Conservation (phyloP, 2,329 filamentous ascomycete species). For the Alternaria gansuensis region DNA sequence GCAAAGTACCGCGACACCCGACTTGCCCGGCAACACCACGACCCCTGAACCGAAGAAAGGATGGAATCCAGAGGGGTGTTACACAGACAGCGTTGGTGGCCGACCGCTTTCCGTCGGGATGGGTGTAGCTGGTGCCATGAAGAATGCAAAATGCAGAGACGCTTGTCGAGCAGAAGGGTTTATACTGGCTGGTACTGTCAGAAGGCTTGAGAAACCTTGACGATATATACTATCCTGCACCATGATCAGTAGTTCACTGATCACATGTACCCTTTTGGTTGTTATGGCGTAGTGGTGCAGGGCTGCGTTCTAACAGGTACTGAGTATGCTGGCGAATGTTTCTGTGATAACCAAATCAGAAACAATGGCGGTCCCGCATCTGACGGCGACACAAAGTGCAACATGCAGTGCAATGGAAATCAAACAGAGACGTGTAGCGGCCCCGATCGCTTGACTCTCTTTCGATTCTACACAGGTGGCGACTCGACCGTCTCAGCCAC, state of each 20-base stretch:
- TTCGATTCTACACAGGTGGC: conserved; percentile 30
- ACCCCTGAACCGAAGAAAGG: conserved; percentile 26
- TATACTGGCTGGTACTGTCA: conserved; percentile 27
- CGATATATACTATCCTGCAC: no score
- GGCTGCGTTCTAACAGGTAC: conserved; percentile 28
- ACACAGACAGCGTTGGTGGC: conserved; percentile 29
- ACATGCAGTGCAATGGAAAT: conserved; percentile 35
- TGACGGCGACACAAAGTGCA: conserved; percentile 55
- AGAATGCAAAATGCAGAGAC: conserved; percentile 33
- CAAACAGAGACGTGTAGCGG: conserved; percentile 40
- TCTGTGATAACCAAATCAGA: conserved; percentile 34
- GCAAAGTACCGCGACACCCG: conserved; percentile 8
- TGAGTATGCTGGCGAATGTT: conserved; percentile 39
- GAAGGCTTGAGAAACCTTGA: no score
- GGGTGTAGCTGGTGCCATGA: conserved; percentile 34
- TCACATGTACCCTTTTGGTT: no score
- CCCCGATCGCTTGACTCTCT: conserved; percentile 34
- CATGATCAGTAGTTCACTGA: no score
- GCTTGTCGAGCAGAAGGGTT: conserved; percentile 32
- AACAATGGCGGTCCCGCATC: conserved; percentile 34
- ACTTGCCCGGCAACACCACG: conserved; percentile 31
- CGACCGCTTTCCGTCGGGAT: conserved; percentile 30
- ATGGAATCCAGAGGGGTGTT: conserved; percentile 39
- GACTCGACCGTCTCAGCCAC: conserved; percentile 21
- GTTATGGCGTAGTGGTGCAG: no score